Conservation (phyloP, 495 filamentous ascomycete species). For the Letharia lupina region DNA sequence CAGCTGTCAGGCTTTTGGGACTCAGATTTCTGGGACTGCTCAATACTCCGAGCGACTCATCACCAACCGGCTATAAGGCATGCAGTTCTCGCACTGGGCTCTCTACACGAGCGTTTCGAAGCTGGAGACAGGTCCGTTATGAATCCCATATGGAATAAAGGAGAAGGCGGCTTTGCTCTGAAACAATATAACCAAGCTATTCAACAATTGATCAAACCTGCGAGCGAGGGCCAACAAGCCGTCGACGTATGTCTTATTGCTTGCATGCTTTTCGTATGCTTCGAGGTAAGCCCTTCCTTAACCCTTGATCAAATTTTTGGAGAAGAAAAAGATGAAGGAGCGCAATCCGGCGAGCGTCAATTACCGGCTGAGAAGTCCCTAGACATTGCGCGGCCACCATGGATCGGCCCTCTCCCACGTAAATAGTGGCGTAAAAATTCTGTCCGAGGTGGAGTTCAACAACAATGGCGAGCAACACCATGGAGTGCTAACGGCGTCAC, state of each 20-base stretch:
- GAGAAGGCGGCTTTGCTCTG: slow-evolving; percentile 33
- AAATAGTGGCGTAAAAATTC: slow-evolving; percentile 29
- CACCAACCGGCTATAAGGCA: slow-evolving; percentile 55
- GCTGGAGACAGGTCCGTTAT: slow-evolving; percentile 24
- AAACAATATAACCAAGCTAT: slow-evolving; percentile 50
- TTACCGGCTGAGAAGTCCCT: slow-evolving; percentile 1
- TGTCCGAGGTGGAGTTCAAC: slow-evolving; percentile 22
- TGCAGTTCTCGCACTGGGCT: slow-evolving; percentile 55
- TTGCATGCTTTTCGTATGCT: slow-evolving; percentile 49
- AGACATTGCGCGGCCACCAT: slow-evolving; percentile 32
- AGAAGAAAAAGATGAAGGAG: slow-evolving; percentile 8
- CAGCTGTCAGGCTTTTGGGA: slow-evolving; percentile 56
- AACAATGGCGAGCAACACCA: background rate
- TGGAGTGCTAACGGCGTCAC: background rate
- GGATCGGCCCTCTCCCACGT: slow-evolving; percentile 32
- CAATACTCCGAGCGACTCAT: slow-evolving; percentile 43
- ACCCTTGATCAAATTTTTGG: background rate
- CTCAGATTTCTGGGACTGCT: slow-evolving; percentile 51
- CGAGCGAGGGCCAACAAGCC: background rate
- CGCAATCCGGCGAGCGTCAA: slow-evolving; percentile 18
- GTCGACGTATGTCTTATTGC: slow-evolving; percentile 42
- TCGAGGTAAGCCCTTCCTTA: slow-evolving; percentile 39
- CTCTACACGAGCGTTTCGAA: slow-evolving; percentile 53
- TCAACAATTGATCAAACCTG: slow-evolving; percentile 27
- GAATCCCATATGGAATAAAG: slow-evolving; percentile 12